A percentile compares a stretch with the other conserved stretches of the same genome.
phyloP scores from a whole-genome alignment of 495 filamentous ascomycete species.

The Tetracladium marchalianum region DNA sequence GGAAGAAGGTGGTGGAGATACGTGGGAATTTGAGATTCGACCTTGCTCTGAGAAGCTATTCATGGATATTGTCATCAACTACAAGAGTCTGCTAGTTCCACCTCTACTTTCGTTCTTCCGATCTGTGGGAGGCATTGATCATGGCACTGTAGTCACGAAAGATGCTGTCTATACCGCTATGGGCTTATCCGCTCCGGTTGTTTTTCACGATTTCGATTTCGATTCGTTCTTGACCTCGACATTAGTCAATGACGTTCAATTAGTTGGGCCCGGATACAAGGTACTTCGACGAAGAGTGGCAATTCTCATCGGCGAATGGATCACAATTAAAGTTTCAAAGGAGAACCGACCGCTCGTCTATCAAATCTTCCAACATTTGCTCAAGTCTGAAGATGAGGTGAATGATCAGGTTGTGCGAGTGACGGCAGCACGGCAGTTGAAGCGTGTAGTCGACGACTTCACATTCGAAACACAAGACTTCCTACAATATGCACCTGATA shows the following conservation, averaged over 20 bases:
- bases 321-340: conserved; percentile 57
- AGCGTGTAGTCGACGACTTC: conserved; percentile 67
- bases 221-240: conserved; percentile 64
- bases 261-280: conserved; percentile 64
- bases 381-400: conserved; percentile 60
- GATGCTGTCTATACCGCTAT: conserved; percentile 92
- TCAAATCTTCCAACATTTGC: conserved; percentile 80
- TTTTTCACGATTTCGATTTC: conserved; percentile 65
- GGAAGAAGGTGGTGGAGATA: conserved; percentile 69
- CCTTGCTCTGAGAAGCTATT: conserved; percentile 91
- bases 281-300: conserved; percentile 82
- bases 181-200: conserved; percentile 70
- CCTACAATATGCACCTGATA: conserved; percentile 59
- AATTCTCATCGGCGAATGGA: conserved; percentile 84
- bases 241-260: conserved; percentile 70
- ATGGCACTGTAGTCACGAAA: conserved; percentile 64
- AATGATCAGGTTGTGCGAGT: conserved; percentile 92
- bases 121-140: conserved; percentile 53
- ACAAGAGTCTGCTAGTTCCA: conserved; percentile 64
- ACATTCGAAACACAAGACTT: conserved; percentile 66
- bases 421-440: conserved; percentile 78
- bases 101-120: conserved; percentile 74
- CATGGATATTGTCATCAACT: conserved; percentile 79
- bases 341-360: conserved; percentile 65
- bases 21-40: conserved; percentile 79